Percentiles rank a stretch among this genome's conserved stretches.
These are phyloP conservation scores for Mucor racemosus DNA, from an alignment of 371 early-diverging fungal species.

Conservation along the genomic window DNA sequence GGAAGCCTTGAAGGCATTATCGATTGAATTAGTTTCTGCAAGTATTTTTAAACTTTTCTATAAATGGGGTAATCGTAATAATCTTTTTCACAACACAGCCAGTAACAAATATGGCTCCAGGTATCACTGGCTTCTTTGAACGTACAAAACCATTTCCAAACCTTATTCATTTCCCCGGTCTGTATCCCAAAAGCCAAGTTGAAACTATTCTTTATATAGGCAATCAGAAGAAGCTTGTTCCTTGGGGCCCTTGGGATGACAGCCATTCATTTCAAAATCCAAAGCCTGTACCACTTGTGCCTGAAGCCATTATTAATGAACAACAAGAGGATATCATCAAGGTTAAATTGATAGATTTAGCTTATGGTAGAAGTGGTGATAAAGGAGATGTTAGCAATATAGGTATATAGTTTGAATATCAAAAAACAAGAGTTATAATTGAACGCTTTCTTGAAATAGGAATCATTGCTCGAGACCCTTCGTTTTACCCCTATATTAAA, in stretches of 20 bases:
- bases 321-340: conserved; percentile 28
- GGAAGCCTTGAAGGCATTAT: conserved; percentile 61
- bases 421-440: not conserved
- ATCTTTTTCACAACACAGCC: conserved; percentile 32
- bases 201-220: conserved; percentile 36
- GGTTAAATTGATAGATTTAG: conserved; percentile 61
- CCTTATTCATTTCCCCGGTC: conserved; percentile 63
- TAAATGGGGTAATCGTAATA: not conserved
- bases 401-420: conserved; percentile 18
- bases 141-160: conserved; percentile 29
- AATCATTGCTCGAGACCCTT: conserved; percentile 65
- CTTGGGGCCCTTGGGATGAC: conserved; percentile 43
- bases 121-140: conserved; percentile 61
- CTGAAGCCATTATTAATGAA: conserved; percentile 16
- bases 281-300: conserved; percentile 33
- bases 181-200: conserved; percentile 52
- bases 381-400: conserved; percentile 75
- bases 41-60: not conserved
- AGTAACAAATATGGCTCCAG: conserved; percentile 50
- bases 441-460: conserved; percentile 5
- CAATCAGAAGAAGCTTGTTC: conserved; percentile 16
- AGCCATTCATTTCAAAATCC: conserved; percentile 22
- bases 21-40: conserved; percentile 68
- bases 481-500: conserved; percentile 56
- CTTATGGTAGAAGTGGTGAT: conserved; percentile 73